These are phyloP conservation scores for Trichosporon coremiiforme DNA, from an alignment of 1,284 basidiomycete species.

Conservation along the genomic window DNA sequence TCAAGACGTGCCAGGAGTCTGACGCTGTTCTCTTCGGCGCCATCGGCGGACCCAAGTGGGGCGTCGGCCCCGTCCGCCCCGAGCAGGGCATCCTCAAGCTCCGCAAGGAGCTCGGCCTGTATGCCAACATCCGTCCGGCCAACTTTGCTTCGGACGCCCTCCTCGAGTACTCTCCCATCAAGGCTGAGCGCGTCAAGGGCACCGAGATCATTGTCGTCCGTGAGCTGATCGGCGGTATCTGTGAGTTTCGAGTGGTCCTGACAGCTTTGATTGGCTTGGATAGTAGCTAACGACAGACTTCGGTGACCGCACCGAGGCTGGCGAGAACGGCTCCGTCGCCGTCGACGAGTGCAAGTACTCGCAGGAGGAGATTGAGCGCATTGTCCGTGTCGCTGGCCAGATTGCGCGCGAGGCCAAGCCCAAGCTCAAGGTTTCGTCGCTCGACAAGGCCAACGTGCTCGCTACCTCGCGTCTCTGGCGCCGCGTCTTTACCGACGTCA, in stretches of 20 bases:
- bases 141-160: constrained; percentile 92
- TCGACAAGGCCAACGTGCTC: constrained; percentile 99
- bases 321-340: constrained; percentile 64
- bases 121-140: constrained; percentile 97
- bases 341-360: constrained; percentile 95
- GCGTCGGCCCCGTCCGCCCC: constrained; percentile 88
- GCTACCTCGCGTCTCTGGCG: constrained; percentile 95
- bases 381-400: constrained; percentile 92
- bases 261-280: neutral
- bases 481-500: constrained; percentile 80
- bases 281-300: constrained; percentile 71
- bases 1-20: constrained; percentile 81
- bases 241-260: constrained; percentile 36
- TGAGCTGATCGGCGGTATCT: constrained; percentile 85
- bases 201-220: constrained; percentile 92
- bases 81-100: constrained; percentile 89
- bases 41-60: constrained; percentile 97
- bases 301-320: constrained; percentile 85
- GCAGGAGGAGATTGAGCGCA: constrained; percentile 85
- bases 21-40: constrained; percentile 95
- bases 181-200: constrained; percentile 79
- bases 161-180: constrained; percentile 88
- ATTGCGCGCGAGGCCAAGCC: constrained; percentile 83
- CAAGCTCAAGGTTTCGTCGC: constrained; percentile 83
- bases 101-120: constrained; percentile 90